A percentile compares a stretch with the other conserved stretches of the same genome.
Evolutionary conservation across 352 stramenopile species (phyloP).

Genomic region (Elongisporangium prolatum): DNA sequence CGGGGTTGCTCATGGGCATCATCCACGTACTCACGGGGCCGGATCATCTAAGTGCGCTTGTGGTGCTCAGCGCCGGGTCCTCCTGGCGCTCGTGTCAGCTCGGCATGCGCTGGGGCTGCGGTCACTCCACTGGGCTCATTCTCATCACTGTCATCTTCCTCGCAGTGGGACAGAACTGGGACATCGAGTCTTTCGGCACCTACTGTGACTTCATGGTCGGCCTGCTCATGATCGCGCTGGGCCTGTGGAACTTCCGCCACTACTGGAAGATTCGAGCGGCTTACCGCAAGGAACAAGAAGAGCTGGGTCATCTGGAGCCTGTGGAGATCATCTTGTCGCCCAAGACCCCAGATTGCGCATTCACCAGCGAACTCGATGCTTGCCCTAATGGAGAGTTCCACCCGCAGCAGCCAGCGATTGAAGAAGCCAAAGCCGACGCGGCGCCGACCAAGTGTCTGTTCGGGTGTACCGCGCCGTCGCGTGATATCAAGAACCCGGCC

Average conservation of each 20-base stretch:
- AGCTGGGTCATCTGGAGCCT: not conserved
- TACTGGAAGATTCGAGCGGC: constrained; percentile 35
- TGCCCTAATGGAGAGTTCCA: constrained; percentile 1
- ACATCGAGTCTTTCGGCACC: constrained; percentile 32
- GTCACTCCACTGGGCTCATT: constrained; percentile 79
- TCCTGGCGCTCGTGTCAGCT: constrained; percentile 68
- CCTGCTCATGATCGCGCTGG: constrained; percentile 50
- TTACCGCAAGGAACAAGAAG: constrained; percentile 16
- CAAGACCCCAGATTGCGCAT: constrained; percentile 3
- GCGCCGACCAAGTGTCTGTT: constrained; percentile 30
- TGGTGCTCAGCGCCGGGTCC: constrained; percentile 73
- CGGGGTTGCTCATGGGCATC: constrained; percentile 42
- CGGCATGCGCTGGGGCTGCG: constrained; percentile 81
- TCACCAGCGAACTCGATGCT: not conserved
- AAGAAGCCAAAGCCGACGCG: constrained; percentile 19
- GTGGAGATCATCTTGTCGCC: not conserved
- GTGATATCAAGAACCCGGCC: constrained; percentile 38
- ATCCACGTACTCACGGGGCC: constrained; percentile 64
- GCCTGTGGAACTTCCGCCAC: constrained; percentile 33
- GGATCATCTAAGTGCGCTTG: constrained; percentile 86
- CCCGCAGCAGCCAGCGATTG: not conserved
- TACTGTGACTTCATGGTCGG: constrained; percentile 60
- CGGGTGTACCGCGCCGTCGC: constrained; percentile 27
- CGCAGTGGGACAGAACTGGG: constrained; percentile 30
- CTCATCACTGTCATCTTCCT: constrained; percentile 58